Base-by-base conservation (phyloP, 495 filamentous ascomycete genomes). In the Neurospora terricola region DNA sequence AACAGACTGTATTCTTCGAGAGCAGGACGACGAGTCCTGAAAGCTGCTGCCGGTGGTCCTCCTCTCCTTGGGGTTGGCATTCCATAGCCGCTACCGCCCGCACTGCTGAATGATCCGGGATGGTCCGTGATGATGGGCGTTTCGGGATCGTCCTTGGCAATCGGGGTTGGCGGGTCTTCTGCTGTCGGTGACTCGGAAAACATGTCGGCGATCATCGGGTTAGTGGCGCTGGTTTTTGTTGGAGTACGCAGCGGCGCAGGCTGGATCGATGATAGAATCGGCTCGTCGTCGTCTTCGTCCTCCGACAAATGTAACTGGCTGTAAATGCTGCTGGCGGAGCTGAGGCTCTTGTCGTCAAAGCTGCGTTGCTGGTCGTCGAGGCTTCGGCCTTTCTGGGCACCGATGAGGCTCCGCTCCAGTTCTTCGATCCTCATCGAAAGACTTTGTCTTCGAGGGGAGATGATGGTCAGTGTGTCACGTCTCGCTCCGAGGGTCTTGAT, bases 351-450 rank as follows among this genome's bases (percentile, higher is more conserved):
- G 16, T 76, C 74, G 9, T 74, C 73, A 23, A 75, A 72, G 37
- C 48, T 70, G 18, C 78, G 42, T 71, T 71, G 71, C 77, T 81
- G 42, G 10, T 72, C 70, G 70, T 80, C 80, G 48, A 73, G 59
- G 73, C 76, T 78, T 75, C 77, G 75, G 0, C 42, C 40, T 16
- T 75, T 69, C 70, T 80, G 77, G 34, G 77, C 77, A 11, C 45
- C 70, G 42, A 80, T 37, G 6, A 80, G 76, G 4, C 75, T 76
- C 70, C 78, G 78, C 69, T 81, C 83, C 3, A 82, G 70, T 69
- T 83, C 81, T 70, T 86, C 85, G n/a, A 85, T 82, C 71, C 78
- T 81, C 81, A 83, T 85, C 14, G 82, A 81, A 69, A 86, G 69
- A 68, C 85, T 86, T 12, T 80, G 79, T 27, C 81, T 77, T 16